These are phyloP conservation scores for Isatis lusitanica DNA, from an alignment of 441 rosid genomes.

Conservation along the genomic window DNA sequence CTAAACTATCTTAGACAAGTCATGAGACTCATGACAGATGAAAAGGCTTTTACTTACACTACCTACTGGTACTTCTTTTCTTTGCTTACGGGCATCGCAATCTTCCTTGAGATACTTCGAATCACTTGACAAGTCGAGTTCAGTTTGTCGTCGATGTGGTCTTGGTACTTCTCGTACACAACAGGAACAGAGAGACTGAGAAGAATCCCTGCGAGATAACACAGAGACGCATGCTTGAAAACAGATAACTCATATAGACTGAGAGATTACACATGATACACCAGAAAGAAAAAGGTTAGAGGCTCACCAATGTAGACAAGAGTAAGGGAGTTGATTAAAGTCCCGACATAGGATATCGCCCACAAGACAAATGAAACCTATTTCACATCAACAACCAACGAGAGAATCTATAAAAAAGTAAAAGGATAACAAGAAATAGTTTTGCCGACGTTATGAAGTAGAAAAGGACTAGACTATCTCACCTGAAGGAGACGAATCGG, in stretches of 20 bases:
- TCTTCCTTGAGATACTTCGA: slow-evolving; percentile 56
- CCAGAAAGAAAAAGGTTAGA: background rate
- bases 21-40: background rate
- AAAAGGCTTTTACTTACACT: slow-evolving; percentile 21
- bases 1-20: background rate
- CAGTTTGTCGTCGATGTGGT: slow-evolving; percentile 70
- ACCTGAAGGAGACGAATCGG: slow-evolving; percentile 70
- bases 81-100: slow-evolving; percentile 53
- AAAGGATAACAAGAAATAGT: background rate
- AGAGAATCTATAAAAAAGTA: background rate
- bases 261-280: background rate
- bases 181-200: slow-evolving; percentile 70
- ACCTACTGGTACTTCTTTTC: slow-evolving; percentile 79
- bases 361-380: slow-evolving; percentile 67
- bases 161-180: slow-evolving; percentile 67
- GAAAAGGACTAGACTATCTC: background rate
- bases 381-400: slow-evolving; percentile 10
- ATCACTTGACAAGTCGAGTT: slow-evolving; percentile 42
- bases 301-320: slow-evolving; percentile 73
- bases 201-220: slow-evolving; percentile 53
- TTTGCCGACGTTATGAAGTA: background rate
- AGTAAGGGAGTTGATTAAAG: slow-evolving; percentile 72
- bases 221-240: background rate
- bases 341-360: slow-evolving; percentile 60
- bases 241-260: slow-evolving; percentile 6